These are phyloP conservation scores for Gossypium rotundifolium DNA, from an alignment of 345 rosid species.

Conservation along the genomic window DNA sequence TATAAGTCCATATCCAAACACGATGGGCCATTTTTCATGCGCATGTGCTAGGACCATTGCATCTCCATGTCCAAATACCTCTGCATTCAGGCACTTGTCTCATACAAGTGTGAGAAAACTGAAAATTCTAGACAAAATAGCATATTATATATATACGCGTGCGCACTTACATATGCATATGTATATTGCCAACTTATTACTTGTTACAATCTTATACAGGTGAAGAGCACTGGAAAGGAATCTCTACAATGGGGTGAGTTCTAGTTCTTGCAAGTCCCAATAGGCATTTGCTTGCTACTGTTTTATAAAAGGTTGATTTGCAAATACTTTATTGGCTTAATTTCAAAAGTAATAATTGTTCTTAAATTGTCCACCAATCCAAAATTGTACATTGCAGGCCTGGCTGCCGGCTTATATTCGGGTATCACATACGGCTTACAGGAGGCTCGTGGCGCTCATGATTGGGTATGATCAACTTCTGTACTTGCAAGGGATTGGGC, in stretches of 20 bases:
- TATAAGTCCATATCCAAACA: too few relatives aligned
- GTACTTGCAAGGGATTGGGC: neutral
- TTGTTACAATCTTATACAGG: constrained; percentile 33
- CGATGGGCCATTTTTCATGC: too few relatives aligned
- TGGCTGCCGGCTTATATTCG: constrained; percentile 83
- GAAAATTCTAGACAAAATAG: too few relatives aligned
- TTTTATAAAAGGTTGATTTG: neutral
- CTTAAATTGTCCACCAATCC: neutral
- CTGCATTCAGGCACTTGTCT: too few relatives aligned
- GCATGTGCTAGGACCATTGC: too few relatives aligned
- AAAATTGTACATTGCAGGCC: constrained; percentile 31
- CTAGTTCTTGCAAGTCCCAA: neutral
- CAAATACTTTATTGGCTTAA: neutral
- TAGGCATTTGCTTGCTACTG: too few relatives aligned
- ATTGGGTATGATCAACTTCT: constrained; percentile 49
- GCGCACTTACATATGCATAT: neutral
- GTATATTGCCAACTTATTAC: neutral
- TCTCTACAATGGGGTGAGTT: constrained; percentile 87
- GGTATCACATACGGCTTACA: constrained; percentile 77
- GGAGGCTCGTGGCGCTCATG: constrained; percentile 89
- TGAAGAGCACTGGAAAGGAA: constrained; percentile 84
- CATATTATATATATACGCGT: neutral
- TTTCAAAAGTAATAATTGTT: too few relatives aligned
- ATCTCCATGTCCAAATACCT: too few relatives aligned
- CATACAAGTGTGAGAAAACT: too few relatives aligned